These are phyloP conservation scores for Plantago lanceolata DNA, from an alignment of 305 asterid genomes.

Conservation along the genomic window DNA sequence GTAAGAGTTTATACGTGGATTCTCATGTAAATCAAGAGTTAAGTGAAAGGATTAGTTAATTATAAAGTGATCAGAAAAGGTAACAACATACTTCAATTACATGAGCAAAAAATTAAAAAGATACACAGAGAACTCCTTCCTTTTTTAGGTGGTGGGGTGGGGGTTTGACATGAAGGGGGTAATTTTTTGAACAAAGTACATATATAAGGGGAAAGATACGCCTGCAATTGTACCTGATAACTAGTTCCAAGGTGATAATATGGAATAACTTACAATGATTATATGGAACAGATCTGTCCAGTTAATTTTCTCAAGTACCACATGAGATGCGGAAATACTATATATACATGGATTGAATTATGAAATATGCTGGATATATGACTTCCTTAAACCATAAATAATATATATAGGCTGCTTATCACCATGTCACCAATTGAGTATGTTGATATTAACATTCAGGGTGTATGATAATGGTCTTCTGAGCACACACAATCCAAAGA, in stretches of 20 bases:
- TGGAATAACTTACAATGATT: constrained; percentile 1
- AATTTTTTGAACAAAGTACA: too few species aligned
- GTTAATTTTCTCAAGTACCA: constrained; percentile 10
- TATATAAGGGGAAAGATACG: too few species aligned
- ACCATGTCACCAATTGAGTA: constrained; percentile 8
- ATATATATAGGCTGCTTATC: constrained; percentile 10
- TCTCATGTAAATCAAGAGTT: too few species aligned
- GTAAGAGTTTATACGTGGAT: too few species aligned
- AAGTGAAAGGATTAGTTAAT: background rate
- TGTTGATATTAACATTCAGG: constrained; percentile 9
- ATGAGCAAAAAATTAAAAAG: too few species aligned
- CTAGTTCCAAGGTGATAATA: too few species aligned
- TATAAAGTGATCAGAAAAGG: too few species aligned
- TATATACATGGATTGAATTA: constrained; percentile 18
- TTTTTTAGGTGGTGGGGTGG: background rate
- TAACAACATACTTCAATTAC: too few species aligned
- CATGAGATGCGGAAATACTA: constrained; percentile 16
- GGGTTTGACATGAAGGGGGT: too few species aligned
- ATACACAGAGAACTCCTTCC: too few species aligned
- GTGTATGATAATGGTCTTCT: constrained; percentile 3
- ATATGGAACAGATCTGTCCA: constrained; percentile 15
- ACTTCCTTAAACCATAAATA: constrained; percentile 16
- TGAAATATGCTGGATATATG: constrained; percentile 12
- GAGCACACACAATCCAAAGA: constrained; percentile 6
- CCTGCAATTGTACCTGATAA: too few species aligned